Percentiles rank a stretch among this genome's conserved stretches.
These are phyloP conservation scores for Trichosporon faecale DNA, from an alignment of 1,284 basidiomycete species.

Conservation along the genomic window DNA sequence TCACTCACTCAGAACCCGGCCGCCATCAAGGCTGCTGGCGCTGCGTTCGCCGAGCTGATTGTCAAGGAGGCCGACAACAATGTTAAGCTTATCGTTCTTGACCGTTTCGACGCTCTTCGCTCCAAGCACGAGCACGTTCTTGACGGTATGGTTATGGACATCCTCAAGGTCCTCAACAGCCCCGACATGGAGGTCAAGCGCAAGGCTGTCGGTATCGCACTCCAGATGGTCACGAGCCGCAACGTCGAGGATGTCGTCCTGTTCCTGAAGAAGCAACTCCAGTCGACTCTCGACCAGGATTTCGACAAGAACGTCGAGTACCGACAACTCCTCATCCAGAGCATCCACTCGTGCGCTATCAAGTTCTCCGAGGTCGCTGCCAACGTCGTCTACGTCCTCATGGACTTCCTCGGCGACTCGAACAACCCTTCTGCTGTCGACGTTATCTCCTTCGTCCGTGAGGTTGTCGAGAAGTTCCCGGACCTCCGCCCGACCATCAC, in stretches of 20 bases:
- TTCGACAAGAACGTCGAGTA: conserved; percentile 79
- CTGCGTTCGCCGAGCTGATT: conserved; percentile 83
- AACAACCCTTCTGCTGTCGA: conserved; percentile 94
- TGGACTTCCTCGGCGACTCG: conserved; percentile 97
- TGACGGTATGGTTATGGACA: conserved; percentile 92
- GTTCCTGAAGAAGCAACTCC: conserved; percentile 97
- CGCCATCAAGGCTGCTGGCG: conserved; percentile 91
- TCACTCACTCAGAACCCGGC: conserved; percentile 93
- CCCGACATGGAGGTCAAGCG: conserved; percentile 95
- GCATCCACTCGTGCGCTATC: conserved; percentile 94
- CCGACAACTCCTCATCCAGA: conserved; percentile 93
- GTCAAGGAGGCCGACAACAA: conserved; percentile 98
- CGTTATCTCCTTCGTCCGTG: conserved; percentile 91
- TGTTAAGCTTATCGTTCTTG: conserved; percentile 96
- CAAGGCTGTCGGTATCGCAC: conserved; percentile 84
- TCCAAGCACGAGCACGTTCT: conserved; percentile 86
- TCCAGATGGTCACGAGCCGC: conserved; percentile 90
- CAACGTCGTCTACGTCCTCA: conserved; percentile 91
- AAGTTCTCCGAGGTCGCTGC: conserved; percentile 98
- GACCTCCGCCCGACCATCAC: conserved; percentile 78
- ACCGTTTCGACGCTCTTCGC: conserved; percentile 80
- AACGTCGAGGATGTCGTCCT: conserved; percentile 98
- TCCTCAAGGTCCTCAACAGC: conserved; percentile 73
- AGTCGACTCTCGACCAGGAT: conserved; percentile 84
- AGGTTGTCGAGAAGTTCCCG: conserved; percentile 98